Evolutionary conservation across 345 rosid genomes (phyloP).

Genomic region (Euphorbia lathyris): DNA sequence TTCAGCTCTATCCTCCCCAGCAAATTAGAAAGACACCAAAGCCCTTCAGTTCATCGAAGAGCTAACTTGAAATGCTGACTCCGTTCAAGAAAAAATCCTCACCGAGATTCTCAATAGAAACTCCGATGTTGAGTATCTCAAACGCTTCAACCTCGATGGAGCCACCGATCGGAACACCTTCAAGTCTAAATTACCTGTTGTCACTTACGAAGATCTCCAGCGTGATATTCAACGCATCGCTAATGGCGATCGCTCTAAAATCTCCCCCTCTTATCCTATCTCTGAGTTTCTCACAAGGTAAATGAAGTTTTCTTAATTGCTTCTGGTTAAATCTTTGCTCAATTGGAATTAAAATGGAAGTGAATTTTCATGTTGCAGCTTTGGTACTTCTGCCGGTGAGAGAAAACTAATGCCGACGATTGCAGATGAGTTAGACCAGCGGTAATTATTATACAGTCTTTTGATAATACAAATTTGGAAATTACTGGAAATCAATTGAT

Average conservation of each 20-base stretch:
- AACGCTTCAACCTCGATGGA: constrained; percentile 46
- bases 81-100: constrained; percentile 56
- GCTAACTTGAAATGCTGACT: constrained; percentile 61
- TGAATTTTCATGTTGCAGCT: constrained; percentile 36
- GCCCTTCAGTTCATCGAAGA: constrained; percentile 76
- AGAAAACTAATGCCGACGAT: constrained; percentile 96
- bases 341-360: too few relatives aligned
- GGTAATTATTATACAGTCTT: constrained; percentile 79
- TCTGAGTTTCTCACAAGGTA: constrained; percentile 97
- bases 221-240: constrained; percentile 93
- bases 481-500: too few relatives aligned
- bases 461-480: too few relatives aligned
- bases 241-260: constrained; percentile 80
- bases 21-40: constrained; percentile 68
- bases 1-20: constrained; percentile 53
- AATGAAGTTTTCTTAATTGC: neutral
- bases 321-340: neutral
- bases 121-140: too few relatives aligned
- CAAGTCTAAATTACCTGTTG: constrained; percentile 63
- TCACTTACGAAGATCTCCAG: too few relatives aligned
- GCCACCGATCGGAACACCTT: constrained; percentile 65
- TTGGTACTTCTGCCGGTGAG: constrained; percentile 97
- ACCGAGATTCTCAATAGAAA: constrained; percentile 66
- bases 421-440: constrained; percentile 84
- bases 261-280: constrained; percentile 75